These are phyloP conservation scores for Rosellinia necatrix DNA, from an alignment of 2,329 filamentous ascomycete species.

Conservation along the genomic window DNA sequence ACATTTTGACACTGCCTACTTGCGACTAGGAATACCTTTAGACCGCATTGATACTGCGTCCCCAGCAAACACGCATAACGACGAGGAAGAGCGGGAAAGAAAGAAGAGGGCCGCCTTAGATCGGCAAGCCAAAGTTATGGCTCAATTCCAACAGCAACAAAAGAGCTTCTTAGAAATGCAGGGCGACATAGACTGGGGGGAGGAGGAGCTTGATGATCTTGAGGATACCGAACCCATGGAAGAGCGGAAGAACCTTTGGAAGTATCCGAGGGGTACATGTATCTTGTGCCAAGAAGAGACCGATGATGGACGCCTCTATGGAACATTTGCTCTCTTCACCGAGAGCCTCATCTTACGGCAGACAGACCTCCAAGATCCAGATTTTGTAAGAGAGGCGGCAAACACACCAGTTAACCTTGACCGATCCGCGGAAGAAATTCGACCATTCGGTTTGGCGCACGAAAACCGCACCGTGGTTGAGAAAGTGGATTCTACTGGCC, in stretches of 20 bases:
- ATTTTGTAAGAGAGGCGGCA: slow-evolving; percentile 82
- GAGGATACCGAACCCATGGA: slow-evolving; percentile 62
- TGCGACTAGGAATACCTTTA: slow-evolving; percentile 66
- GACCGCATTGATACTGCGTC: slow-evolving; percentile 83
- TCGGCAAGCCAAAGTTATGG: slow-evolving; percentile 93
- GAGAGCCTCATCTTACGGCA: slow-evolving; percentile 86
- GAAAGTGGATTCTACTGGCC: slow-evolving; percentile 75
- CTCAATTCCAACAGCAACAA: slow-evolving; percentile 96
- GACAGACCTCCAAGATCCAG: slow-evolving; percentile 79
- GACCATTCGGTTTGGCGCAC: slow-evolving; percentile 88
- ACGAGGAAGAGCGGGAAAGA: slow-evolving; percentile 74
- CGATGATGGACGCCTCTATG: slow-evolving; percentile 85
- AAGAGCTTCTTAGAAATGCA: slow-evolving; percentile 92
- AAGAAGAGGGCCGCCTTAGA: slow-evolving; percentile 92
- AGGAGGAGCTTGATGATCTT: slow-evolving; percentile 77
- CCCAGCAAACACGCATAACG: slow-evolving; percentile 68
- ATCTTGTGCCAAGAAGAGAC: slow-evolving; percentile 97
- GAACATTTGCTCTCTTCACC: slow-evolving; percentile 87
- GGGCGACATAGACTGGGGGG: slow-evolving; percentile 85
- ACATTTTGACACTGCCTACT: slow-evolving; percentile 72
- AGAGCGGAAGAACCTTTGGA: slow-evolving; percentile 77
- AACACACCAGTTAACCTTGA: slow-evolving; percentile 82
- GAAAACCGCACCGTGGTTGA: slow-evolving; percentile 80
- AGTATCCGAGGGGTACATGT: slow-evolving; percentile 90
- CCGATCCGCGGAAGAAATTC: slow-evolving; percentile 77